Evolutionary conservation across 78 protist genomes (phyloP).

Genomic region (Dictyostelium capitatum): DNA sequence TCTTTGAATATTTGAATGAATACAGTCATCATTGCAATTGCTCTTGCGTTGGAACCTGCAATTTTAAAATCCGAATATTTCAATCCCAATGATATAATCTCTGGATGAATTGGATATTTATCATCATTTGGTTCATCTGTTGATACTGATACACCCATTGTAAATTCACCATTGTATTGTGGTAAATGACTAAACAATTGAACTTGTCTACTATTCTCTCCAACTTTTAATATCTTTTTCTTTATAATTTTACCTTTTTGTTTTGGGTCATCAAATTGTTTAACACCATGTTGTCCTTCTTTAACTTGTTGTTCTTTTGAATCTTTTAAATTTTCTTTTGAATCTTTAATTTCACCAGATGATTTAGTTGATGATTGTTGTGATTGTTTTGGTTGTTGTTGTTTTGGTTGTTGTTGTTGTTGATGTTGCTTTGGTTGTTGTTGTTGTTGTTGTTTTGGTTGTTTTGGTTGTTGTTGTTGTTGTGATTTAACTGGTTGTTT

Average conservation of each 20-base stretch:
- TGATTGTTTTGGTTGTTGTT: slow-evolving; percentile 23
- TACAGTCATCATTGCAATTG: slow-evolving; percentile 90
- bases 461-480: background rate
- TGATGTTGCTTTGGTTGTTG: background rate
- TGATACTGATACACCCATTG: slow-evolving; percentile 22
- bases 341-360: background rate
- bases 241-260: slow-evolving; percentile 64
- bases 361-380: slow-evolving; percentile 17
- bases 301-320: background rate
- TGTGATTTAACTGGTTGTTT: background rate
- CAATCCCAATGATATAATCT: slow-evolving; percentile 85
- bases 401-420: slow-evolving; percentile 15
- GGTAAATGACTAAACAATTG: slow-evolving; percentile 91
- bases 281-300: background rate
- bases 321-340: background rate
- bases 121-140: slow-evolving; percentile 22
- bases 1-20: slow-evolving; percentile 82
- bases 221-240: slow-evolving; percentile 63
- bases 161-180: slow-evolving; percentile 80
- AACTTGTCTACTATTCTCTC: slow-evolving; percentile 18
- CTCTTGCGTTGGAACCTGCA: slow-evolving; percentile 90
- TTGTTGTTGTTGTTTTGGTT: background rate
- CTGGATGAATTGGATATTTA: slow-evolving; percentile 86
- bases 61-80: slow-evolving; percentile 85
- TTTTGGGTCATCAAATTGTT: slow-evolving; percentile 80